Evolutionary conservation across 805 yeast genomes (phyloP), one percentile per base, ranked within the genome.

Genomic region (Brettanomyces bruxellensis): DNA sequence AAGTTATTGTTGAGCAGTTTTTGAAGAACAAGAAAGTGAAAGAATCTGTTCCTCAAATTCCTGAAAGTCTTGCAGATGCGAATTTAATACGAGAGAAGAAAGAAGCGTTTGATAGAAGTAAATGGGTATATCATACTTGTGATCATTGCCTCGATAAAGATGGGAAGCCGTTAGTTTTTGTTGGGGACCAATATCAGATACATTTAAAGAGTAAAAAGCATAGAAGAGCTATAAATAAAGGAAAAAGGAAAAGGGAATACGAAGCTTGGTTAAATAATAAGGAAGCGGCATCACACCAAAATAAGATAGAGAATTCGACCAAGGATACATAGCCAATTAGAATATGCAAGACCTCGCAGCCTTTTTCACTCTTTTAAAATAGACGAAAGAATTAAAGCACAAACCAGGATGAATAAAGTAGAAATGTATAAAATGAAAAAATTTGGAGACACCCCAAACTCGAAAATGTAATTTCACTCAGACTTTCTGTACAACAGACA

Each of bases 181-280:
- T 93, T 6, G 97, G 97, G 0, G 79, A 77, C 1, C 83, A 74
- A 44, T 87, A 86, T 82, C 61, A 76, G 5, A 71, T 75, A 4
- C 99, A 91, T 62, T 48, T 79, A 42, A 65, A 67, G 18, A 81
- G 95, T 48, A 71, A 81, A 49, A 72, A 85, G 47, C 99, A 90
- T 57, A 75, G 71, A 51, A 67, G 72, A n/a, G 74, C 71, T 46
- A 41, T 73, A 68, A 28, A 28, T 28, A 28, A 28, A 28, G 32
- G 32, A 28, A 28, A 28, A 28, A 6, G 32, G 9, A 28, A 28
- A 9, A 28, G 11, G 32, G 32, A 28, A 28, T 28, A 28, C 11
- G 32, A 28, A 28, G 7, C 32, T 28, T 28, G 32, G 32, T 28
- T 28, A 9, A 9, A 6, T 2, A 28, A 28, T 6, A 6, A 28